Conservation (phyloP, 768 basidiomycete species). For the Calocera viscosa region DNA sequence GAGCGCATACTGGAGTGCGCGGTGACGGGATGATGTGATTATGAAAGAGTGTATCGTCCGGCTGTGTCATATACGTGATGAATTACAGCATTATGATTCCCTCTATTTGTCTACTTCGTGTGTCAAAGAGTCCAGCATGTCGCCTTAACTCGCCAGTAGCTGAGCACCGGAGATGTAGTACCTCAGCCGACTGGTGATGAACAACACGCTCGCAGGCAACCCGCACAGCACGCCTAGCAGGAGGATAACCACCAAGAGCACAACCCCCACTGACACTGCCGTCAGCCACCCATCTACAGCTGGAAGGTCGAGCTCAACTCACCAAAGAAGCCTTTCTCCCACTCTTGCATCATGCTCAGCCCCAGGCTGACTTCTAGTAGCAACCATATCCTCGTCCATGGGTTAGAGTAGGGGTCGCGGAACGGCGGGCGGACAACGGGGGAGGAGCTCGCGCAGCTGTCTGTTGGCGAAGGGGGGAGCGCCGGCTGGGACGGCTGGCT, state of each 20-base stretch:
- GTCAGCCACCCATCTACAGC: background rate
- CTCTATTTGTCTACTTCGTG: no score
- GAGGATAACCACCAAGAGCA: background rate
- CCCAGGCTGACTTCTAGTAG: background rate
- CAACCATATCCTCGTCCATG: background rate
- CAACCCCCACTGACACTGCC: background rate
- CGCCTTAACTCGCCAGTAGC: no score
- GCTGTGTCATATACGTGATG: no score
- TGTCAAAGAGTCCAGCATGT: no score
- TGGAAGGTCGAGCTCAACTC: background rate
- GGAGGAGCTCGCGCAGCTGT: no score
- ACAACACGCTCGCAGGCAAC: background rate
- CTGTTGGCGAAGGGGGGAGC: no score
- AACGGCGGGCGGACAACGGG: background rate
- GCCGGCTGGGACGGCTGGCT: no score
- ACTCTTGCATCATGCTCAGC: background rate
- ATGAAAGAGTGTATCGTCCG: no score
- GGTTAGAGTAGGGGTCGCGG: background rate
- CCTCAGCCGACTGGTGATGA: background rate
- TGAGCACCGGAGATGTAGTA: background rate
- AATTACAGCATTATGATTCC: no score
- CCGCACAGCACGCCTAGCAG: background rate
- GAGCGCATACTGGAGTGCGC: background rate
- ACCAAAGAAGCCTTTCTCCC: background rate
- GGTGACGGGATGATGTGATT: no score